Conservation (phyloP, 176 grass and related monocot species). For the Phoenix roebelenii region DNA sequence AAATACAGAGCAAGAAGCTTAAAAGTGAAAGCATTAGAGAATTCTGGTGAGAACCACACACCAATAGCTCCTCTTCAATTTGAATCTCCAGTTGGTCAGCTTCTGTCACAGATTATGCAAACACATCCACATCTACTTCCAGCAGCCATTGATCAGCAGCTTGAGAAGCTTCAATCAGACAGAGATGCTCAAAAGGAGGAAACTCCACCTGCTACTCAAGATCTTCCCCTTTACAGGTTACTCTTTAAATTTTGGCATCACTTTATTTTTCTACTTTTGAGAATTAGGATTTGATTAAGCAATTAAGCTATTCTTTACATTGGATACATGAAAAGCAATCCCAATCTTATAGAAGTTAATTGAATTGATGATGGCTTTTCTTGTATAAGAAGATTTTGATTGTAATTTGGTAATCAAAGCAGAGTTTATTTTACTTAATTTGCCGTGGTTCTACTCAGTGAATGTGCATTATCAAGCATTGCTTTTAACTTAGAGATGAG, state of each 20-base stretch:
- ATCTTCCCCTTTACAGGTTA: conserved; percentile 73
- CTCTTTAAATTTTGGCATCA: neutral
- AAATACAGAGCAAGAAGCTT: conserved; percentile 28
- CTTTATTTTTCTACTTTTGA: neutral
- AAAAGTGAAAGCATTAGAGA: conserved; percentile 40
- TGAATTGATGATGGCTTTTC: no score
- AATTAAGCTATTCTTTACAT: neutral
- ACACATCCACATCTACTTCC: conserved; percentile 71
- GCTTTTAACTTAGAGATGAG: no score
- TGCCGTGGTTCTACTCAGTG: no score
- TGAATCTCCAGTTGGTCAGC: conserved; percentile 80
- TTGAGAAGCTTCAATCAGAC: conserved; percentile 65
- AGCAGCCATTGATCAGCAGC: conserved; percentile 80
- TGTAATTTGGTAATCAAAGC: no score
- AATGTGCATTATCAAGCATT: no score
- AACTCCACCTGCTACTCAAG: conserved; percentile 38
- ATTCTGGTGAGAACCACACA: conserved; percentile 40
- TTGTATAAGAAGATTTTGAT: no score
- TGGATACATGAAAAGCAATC: neutral
- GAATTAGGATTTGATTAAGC: neutral
- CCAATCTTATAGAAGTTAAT: no score
- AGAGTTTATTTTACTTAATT: no score
- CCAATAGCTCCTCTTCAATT: conserved; percentile 66
- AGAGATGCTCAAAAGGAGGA: conserved; percentile 58
- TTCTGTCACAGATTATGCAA: conserved; percentile 74